Base-by-base conservation (phyloP, 257 asterid species). In the Fraxinus cuspidata region DNA sequence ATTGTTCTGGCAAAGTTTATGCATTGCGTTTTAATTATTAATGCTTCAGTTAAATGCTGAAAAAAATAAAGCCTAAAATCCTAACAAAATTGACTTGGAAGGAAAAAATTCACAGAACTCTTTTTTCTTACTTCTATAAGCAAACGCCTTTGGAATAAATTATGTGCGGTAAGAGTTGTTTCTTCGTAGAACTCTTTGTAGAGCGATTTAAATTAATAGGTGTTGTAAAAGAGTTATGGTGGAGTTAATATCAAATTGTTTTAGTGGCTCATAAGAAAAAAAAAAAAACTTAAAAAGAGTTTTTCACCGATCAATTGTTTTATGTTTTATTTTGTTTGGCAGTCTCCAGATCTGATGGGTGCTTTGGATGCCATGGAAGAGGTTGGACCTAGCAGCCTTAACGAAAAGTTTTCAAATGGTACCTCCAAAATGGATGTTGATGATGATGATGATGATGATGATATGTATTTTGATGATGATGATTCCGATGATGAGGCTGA, bases 331-430 rank as follows among this genome's bases (percentile, higher is more conserved):
- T 58, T 51, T 28, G 11, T 76, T 63, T 21, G 16, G 15, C 49
- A 40, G 13, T 31, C 29, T 69, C 35, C 63, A 8, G 15, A 74
- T 56, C 81, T 85, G 85, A 87, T 85, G 89, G 85, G 81, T 34
- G 80, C 74, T 16, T 76, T 85, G 79, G 91, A 84, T 37, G 38
- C 81, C 64, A 4, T 71, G 23, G 82, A 79, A 11, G 89, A 85
- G 68, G 90, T 80, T 1, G 90, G 89, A 34, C 86, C 92, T 13
- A 86, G 92, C 63, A 76, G 81, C 75, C 1, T 40, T 6, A 81
- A 19, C 0, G 89, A 76, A 0, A 88, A 74, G 71, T 75, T 83
- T 47, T 34, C 73, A 1, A 80, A 88, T 68, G 85, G 84, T 8
- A 56, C 83, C 51, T 35, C 44, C 19, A 28, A 0, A 32, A 88